Conservation (phyloP, 495 filamentous ascomycete species). For the Haplographium delicatum region DNA sequence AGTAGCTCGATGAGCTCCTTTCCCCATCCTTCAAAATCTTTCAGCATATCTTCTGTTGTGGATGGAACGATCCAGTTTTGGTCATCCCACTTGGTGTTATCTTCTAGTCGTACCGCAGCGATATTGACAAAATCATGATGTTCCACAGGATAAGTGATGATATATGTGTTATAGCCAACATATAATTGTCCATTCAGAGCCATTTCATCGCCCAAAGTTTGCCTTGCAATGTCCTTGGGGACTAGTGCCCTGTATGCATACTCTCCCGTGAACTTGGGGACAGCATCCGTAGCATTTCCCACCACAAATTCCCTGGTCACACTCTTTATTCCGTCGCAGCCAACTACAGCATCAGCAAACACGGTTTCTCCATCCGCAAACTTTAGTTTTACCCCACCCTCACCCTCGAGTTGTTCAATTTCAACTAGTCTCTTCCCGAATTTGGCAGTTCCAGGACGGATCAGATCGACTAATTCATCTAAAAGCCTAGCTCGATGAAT, state of each 20-base stretch:
- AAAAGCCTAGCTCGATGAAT: slow-evolving; percentile 55
- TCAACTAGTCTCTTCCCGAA: slow-evolving; percentile 40
- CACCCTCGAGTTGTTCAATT: slow-evolving; percentile 28
- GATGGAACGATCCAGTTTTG: slow-evolving; percentile 19
- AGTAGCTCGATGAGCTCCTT: slow-evolving; percentile 19
- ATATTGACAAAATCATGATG: slow-evolving; percentile 17
- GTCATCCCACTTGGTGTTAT: slow-evolving; percentile 5
- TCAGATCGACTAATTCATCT: slow-evolving; percentile 47
- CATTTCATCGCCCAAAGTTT: slow-evolving; percentile 14
- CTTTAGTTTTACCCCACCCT: slow-evolving; percentile 32
- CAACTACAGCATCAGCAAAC: slow-evolving; percentile 51
- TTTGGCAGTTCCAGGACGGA: slow-evolving; percentile 39
- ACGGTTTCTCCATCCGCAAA: slow-evolving; percentile 33
- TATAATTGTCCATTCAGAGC: slow-evolving; percentile 14
- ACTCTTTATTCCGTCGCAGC: slow-evolving; percentile 54
- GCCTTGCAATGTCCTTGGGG: slow-evolving; percentile 3
- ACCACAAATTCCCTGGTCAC: slow-evolving; percentile 28
- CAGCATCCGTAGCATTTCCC: neutral
- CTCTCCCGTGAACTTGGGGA: slow-evolving; percentile 13
- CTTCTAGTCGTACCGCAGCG: slow-evolving; percentile 11
- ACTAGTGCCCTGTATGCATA: slow-evolving; percentile 16
- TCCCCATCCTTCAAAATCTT: slow-evolving; percentile 18
- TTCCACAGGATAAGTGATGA: slow-evolving; percentile 16
- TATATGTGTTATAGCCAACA: slow-evolving; percentile 12
- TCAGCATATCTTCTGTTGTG: slow-evolving; percentile 10